phyloP scores from a whole-genome alignment of 495 filamentous ascomycete species.

The Ramalina peruviana region DNA sequence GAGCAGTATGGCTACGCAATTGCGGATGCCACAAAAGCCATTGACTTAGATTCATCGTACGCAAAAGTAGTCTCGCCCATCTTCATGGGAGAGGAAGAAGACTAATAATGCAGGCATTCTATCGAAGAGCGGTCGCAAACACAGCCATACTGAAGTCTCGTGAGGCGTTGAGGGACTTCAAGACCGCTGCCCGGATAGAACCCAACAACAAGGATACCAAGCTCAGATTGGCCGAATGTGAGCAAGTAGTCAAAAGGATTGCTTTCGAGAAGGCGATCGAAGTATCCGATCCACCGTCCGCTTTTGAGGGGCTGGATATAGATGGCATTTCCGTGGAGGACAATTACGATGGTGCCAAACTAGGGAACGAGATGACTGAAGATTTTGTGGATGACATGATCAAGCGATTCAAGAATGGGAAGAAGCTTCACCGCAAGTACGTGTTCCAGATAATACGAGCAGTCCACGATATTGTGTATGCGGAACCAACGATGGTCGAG shows the following conservation, averaged over 20 bases:
- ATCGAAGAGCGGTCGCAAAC: slow-evolving; percentile 80
- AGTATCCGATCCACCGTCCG: slow-evolving; percentile 77
- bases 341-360: slow-evolving; percentile 67
- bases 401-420: slow-evolving; percentile 85
- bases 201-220: slow-evolving; percentile 82
- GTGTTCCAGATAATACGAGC: slow-evolving; percentile 89
- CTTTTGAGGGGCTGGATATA: slow-evolving; percentile 78
- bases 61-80: slow-evolving; percentile 51
- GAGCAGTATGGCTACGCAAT: slow-evolving; percentile 90
- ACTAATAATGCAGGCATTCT: slow-evolving; percentile 59
- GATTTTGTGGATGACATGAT: slow-evolving; percentile 98
- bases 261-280: slow-evolving; percentile 94
- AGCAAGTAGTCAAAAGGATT: slow-evolving; percentile 78
- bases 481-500: slow-evolving; percentile 96
- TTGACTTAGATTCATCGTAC: slow-evolving; percentile 78
- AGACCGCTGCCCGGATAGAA: slow-evolving; percentile 71
- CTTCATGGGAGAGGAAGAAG: not conserved
- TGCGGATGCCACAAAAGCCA: slow-evolving; percentile 81
- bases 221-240: slow-evolving; percentile 76
- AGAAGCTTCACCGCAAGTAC: slow-evolving; percentile 91
- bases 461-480: slow-evolving; percentile 76
- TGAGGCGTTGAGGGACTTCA: slow-evolving; percentile 86
- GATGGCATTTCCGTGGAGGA: slow-evolving; percentile 70
- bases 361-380: slow-evolving; percentile 79
- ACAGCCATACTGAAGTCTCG: slow-evolving; percentile 76